A percentile compares a stretch with the other conserved stretches of the same genome.
Evolutionary conservation across 2,329 filamentous ascomycete species (phyloP).

Genomic region (Mycosphaerella sp.): DNA sequence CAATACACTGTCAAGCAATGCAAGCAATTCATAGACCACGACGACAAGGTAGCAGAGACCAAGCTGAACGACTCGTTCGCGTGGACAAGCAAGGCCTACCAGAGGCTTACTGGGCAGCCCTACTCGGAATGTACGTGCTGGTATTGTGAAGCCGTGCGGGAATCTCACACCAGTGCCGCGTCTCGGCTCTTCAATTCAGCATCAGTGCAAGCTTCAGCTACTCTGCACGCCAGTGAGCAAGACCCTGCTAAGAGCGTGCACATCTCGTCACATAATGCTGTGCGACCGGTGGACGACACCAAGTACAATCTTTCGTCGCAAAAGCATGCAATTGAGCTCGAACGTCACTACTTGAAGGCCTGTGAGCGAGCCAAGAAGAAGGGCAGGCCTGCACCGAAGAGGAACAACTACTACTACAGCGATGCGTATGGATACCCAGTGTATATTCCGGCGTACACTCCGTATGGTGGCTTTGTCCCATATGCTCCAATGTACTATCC

Average conservation of each 20-base stretch:
- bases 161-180: slow-evolving; percentile 48
- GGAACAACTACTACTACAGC: slow-evolving; percentile 37
- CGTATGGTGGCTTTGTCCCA: slow-evolving; percentile 38
- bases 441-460: slow-evolving; percentile 34
- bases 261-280: slow-evolving; percentile 67
- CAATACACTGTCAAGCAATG: slow-evolving; percentile 47
- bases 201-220: slow-evolving; percentile 24
- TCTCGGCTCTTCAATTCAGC: slow-evolving; percentile 44
- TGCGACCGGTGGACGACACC: slow-evolving; percentile 37
- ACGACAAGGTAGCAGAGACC: slow-evolving; percentile 72
- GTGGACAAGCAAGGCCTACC: slow-evolving; percentile 66
- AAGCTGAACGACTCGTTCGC: slow-evolving; percentile 61
- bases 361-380: slow-evolving; percentile 37
- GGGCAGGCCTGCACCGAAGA: slow-evolving; percentile 32
- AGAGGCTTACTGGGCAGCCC: slow-evolving; percentile 56
- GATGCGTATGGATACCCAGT: slow-evolving; percentile 39
- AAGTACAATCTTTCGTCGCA: slow-evolving; percentile 17
- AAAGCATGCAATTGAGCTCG: slow-evolving; percentile 40
- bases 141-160: slow-evolving; percentile 71
- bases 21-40: slow-evolving; percentile 65
- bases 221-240: slow-evolving; percentile 43
- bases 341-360: slow-evolving; percentile 51
- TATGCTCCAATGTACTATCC: slow-evolving; percentile 37
- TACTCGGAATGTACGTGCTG: slow-evolving; percentile 77
- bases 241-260: slow-evolving; percentile 56